Evolutionary conservation across 306 rosid genomes (phyloP), one percentile per base, ranked within the genome.

Genomic region (Arachis hypogaea): DNA sequence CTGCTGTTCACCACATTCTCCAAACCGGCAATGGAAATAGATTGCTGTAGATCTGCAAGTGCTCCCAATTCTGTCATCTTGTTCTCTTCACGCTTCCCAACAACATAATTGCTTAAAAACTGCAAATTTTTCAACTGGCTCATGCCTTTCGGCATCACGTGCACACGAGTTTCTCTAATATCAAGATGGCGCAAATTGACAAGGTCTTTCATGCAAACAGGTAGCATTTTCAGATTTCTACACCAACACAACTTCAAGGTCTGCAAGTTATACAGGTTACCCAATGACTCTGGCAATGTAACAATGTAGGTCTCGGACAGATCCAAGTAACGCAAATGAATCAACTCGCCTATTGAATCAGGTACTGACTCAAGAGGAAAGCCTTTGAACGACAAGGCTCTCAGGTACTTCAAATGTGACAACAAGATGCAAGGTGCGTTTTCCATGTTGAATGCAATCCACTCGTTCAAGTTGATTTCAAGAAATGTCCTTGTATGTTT

Each of bases 401-500:
- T 47, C 11, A 47, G 2, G 52, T 3, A 9, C 52, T 47, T 47
- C 5, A 47, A 47, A 0, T 47, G 52, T 47, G 52, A 47, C 9
- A 47, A 33, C 38, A 33, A 33, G 0, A 33, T 47, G 2, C 11
- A 6, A 45, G 7, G 11, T 6, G 49, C 49, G 3, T 45, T 9
- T 47, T 47, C 11, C 11, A 4, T 11, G 1, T 9, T 2, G 14
- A 3, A 47, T 33, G 38, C 3, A 10, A 9, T 7, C 52, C 52
- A 0, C 14, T 0, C 0, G 0, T 10, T 0, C 52, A 9, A 0
- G 0, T 33, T 33, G 38, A 33, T 47, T 11, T 10, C 12, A 47
- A 47, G 5, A 0, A 47, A 47, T 9, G 52, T 47, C 4, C 52
- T 47, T 12, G 11, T 47, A 1, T 47, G 52, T 47, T 9, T 4